Evolutionary conservation across 129 eudicot genomes (phyloP), one percentile per base, ranked within the genome.

Genomic region (Mikania micrantha): DNA sequence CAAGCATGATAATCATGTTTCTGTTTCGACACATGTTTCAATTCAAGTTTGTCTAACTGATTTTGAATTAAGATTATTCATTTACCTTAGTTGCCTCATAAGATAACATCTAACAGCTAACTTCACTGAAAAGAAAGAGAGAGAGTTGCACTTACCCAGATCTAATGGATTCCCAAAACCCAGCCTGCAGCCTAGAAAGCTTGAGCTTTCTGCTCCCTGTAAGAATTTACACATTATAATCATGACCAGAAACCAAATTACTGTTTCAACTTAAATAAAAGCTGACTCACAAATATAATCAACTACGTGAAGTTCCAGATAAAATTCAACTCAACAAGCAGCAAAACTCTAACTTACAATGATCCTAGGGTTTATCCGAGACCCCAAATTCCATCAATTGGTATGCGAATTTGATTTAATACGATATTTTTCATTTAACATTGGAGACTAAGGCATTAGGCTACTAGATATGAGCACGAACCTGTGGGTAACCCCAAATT

Each of bases 131-230:
- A 36, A 38, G 25, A 60, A 64, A 29, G 57, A 48, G 12, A 38
- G n/a, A 74, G 27, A 42, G 6, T 31, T 72, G 9, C 32, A 71
- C 48, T 68, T 85, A 92, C 96, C 98, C 96, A 20, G 98, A 88
- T 84, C 86, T 85, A 77, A 92, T 83, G 72, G 96, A 88, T 31
- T 92, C 96, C 96, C 96, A 88, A 65, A 92, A 83, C 64, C 78
- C 77, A 48, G 98, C 91, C 48, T 82, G 84, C 50, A 86, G 70
- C 52, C 66, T 70, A 39, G 80, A 84, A 65, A 78, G 57, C 70
- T 79, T 84, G 36, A 70, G 89, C 35, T 72, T 82, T 77, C 85
- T 84, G 76, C 66, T 78, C 24, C 85, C 96, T 91, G 87, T 42
- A 71, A 80, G 41, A 67, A 60, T 31, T 49, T 32, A 2, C 50